These are phyloP conservation scores for Candida sp. DNA, from an alignment of 1,139 yeast species.

Conservation along the genomic window DNA sequence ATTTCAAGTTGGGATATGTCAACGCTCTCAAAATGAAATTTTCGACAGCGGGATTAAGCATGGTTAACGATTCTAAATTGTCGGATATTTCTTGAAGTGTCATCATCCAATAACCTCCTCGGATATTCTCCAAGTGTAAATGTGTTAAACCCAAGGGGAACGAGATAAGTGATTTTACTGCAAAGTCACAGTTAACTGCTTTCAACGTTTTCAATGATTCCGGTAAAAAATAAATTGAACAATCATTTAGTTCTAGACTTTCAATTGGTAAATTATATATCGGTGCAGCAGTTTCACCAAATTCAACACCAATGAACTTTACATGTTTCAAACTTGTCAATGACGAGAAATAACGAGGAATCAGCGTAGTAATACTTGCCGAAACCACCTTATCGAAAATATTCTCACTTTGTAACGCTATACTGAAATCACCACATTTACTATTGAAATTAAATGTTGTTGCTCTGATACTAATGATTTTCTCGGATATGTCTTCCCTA, in stretches of 20 bases:
- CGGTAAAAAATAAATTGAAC: neutral
- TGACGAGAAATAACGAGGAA: no score
- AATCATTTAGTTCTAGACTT: neutral
- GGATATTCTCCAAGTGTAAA: neutral
- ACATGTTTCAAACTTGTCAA: no score
- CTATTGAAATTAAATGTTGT: no score
- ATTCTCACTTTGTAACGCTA: no score
- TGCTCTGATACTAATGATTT: no score
- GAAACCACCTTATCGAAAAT: no score
- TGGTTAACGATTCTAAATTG: neutral
- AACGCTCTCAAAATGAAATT: neutral
- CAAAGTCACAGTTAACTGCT: neutral
- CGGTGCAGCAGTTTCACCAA: no score
- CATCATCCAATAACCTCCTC: neutral
- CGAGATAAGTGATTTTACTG: neutral
- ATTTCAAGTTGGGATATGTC: neutral
- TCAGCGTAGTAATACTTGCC: no score
- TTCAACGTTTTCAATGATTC: neutral
- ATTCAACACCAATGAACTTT: no score
- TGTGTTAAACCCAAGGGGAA: neutral
- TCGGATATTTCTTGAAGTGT: neutral
- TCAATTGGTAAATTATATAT: neutral
- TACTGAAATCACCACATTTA: no score
- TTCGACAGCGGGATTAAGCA: neutral
- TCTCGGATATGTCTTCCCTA: no score